Conservation (phyloP, 1,284 basidiomycete genomes). For the Ceratobasidium sp. region DNA sequence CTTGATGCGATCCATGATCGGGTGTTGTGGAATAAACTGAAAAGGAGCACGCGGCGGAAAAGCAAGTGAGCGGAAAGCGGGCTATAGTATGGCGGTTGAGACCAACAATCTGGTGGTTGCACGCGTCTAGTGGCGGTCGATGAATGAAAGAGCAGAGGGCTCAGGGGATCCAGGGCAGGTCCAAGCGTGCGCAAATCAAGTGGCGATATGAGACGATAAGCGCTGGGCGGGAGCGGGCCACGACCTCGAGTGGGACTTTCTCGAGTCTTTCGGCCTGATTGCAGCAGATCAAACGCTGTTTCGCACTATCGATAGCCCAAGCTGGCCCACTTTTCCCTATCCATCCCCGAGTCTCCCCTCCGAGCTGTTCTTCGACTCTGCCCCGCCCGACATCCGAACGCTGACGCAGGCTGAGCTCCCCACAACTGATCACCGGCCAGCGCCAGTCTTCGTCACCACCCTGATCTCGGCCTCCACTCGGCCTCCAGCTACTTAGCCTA, state of each 20-base stretch:
- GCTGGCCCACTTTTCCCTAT: slow-evolving; percentile 25
- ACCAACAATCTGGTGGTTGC: slow-evolving; percentile 1
- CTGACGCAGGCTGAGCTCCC: slow-evolving; percentile 19
- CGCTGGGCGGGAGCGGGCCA: slow-evolving; percentile 12
- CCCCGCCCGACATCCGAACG: slow-evolving; percentile 15
- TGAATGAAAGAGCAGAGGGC: slow-evolving; percentile 36
- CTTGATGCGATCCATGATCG: slow-evolving; percentile 36
- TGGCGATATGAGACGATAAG: slow-evolving; percentile 36
- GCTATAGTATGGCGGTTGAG: neutral
- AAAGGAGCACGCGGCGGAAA: slow-evolving; percentile 23
- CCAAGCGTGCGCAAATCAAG: slow-evolving; percentile 29
- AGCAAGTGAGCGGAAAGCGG: neutral
- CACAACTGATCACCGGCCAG: neutral
- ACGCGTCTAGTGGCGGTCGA: slow-evolving; percentile 29
- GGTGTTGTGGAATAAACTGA: slow-evolving; percentile 20
- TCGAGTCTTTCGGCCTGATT: slow-evolving; percentile 11
- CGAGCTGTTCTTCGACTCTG: slow-evolving; percentile 20
- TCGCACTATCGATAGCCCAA: slow-evolving; percentile 40
- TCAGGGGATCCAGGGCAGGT: slow-evolving; percentile 29
- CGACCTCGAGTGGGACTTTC: neutral
- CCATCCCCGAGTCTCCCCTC: slow-evolving; percentile 7
- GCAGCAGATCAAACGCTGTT: slow-evolving; percentile 28
- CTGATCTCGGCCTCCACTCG: slow-evolving; percentile 22
- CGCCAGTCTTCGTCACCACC: slow-evolving; percentile 19
- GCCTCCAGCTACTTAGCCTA: slow-evolving; percentile 2